These are phyloP conservation scores for Dictyostelium brefeldianum DNA, from an alignment of 78 protist genomes.

Conservation along the genomic window DNA sequence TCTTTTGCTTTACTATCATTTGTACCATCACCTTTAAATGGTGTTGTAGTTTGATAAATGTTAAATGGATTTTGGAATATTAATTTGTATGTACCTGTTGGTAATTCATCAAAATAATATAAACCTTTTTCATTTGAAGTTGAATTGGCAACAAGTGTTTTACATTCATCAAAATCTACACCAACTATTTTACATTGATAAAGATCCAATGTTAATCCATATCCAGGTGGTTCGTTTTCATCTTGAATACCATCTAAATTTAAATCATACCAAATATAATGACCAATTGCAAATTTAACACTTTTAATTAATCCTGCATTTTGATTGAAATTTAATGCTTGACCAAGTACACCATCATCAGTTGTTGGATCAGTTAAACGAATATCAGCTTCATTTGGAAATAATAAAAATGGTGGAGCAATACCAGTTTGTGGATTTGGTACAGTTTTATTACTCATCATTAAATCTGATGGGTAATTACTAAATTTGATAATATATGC, in stretches of 20 bases:
- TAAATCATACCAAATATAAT: slow-evolving; percentile 48
- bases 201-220: not conserved
- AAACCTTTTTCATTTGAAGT: slow-evolving; percentile 1
- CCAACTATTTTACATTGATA: not conserved
- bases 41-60: not conserved
- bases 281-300: slow-evolving; percentile 29
- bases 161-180: not conserved
- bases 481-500: not conserved
- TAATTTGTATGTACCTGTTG: slow-evolving; percentile 2
- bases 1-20: slow-evolving; percentile 42
- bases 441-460: not conserved
- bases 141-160: not conserved
- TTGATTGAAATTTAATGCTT: not conserved
- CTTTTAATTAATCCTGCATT: slow-evolving; percentile 27
- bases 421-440: not conserved
- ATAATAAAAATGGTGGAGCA: not conserved
- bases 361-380: not conserved
- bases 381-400: not conserved
- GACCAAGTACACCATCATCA: not conserved
- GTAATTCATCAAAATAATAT: slow-evolving; percentile 30
- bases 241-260: slow-evolving; percentile 37
- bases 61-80: not conserved
- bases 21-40: slow-evolving; percentile 18
- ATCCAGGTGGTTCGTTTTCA: slow-evolving; percentile 30
- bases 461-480: slow-evolving; percentile 11